Evolutionary conservation across 768 basidiomycete species (phyloP).

Genomic region (Boletellus ananas): DNA sequence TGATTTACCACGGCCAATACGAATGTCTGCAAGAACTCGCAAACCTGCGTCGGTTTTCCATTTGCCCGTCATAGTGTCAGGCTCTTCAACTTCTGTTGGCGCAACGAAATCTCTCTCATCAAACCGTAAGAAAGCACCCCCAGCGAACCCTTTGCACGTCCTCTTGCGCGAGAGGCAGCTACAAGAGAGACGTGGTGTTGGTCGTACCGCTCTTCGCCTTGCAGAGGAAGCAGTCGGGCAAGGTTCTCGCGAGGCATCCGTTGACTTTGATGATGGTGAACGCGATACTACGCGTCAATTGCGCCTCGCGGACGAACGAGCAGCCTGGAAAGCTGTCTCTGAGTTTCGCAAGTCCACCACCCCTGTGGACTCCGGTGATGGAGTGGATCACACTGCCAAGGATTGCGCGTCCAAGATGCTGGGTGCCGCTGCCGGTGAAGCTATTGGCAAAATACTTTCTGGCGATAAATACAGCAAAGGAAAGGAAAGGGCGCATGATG

Average conservation of each 20-base stretch:
- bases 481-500: slow-evolving; percentile 26
- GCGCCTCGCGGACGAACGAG: slow-evolving; percentile 35
- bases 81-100: slow-evolving; percentile 3
- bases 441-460: slow-evolving; percentile 43
- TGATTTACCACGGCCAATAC: slow-evolving; percentile 5
- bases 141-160: slow-evolving; percentile 50
- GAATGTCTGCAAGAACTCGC: slow-evolving; percentile 19
- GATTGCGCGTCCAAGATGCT: slow-evolving; percentile 29
- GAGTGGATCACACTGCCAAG: slow-evolving; percentile 36
- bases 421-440: slow-evolving; percentile 35
- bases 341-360: slow-evolving; percentile 21
- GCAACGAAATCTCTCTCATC: background rate
- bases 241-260: slow-evolving; percentile 25
- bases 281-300: slow-evolving; percentile 15
- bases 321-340: slow-evolving; percentile 37
- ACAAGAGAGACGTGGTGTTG: slow-evolving; percentile 32
- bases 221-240: slow-evolving; percentile 42
- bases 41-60: slow-evolving; percentile 10
- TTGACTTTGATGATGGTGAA: slow-evolving; percentile 13
- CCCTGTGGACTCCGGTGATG: slow-evolving; percentile 9
- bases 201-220: slow-evolving; percentile 38
- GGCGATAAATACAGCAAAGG: slow-evolving; percentile 35
- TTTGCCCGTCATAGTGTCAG: slow-evolving; percentile 11
- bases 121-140: slow-evolving; percentile 19
- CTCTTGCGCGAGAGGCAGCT: slow-evolving; percentile 51